Evolutionary conservation across 116 monocot genomes (phyloP).

Genomic region (Posidonia oceanica): DNA sequence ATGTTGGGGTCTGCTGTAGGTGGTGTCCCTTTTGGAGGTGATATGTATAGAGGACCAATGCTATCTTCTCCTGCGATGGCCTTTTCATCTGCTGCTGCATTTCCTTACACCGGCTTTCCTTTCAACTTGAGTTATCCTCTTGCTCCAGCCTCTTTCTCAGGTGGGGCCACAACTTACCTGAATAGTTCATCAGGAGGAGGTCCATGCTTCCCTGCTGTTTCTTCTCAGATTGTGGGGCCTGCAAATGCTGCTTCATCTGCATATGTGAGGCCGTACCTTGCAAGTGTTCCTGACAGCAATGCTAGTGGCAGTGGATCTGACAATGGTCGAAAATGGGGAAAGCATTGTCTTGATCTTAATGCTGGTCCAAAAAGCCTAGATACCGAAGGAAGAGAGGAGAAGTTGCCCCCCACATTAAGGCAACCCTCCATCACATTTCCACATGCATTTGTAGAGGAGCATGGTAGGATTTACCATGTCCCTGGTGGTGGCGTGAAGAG

Average conservation of each 20-base stretch:
- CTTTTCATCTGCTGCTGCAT: constrained; percentile 46
- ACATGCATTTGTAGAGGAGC: constrained; percentile 56
- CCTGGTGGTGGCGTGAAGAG: constrained; percentile 53
- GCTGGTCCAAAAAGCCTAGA: constrained; percentile 58
- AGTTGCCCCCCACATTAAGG: constrained; percentile 23
- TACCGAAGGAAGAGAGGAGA: constrained; percentile 43
- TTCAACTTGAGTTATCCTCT: constrained; percentile 55
- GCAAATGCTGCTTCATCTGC: constrained; percentile 31
- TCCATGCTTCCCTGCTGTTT: constrained; percentile 43
- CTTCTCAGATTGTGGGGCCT: constrained; percentile 45
- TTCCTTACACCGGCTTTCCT: constrained; percentile 60
- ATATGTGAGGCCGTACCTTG: constrained; percentile 44
- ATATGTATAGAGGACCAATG: constrained; percentile 53
- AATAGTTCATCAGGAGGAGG: constrained; percentile 35
- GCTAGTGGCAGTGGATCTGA: constrained; percentile 41
- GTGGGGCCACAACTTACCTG: constrained; percentile 35
- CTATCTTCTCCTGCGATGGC: constrained; percentile 77
- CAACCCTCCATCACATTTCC: constrained; percentile 44
- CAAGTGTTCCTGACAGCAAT: constrained; percentile 51
- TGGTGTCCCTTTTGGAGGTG: constrained; percentile 29
- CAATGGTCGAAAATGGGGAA: constrained; percentile 48
- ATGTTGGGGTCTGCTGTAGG: constrained; percentile 28
- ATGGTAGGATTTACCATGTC: constrained; percentile 47
- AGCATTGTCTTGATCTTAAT: constrained; percentile 81
- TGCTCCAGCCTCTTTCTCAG: constrained; percentile 42